Conservation (phyloP, 148 eudicot species). For the Amaranthus cruentus region DNA sequence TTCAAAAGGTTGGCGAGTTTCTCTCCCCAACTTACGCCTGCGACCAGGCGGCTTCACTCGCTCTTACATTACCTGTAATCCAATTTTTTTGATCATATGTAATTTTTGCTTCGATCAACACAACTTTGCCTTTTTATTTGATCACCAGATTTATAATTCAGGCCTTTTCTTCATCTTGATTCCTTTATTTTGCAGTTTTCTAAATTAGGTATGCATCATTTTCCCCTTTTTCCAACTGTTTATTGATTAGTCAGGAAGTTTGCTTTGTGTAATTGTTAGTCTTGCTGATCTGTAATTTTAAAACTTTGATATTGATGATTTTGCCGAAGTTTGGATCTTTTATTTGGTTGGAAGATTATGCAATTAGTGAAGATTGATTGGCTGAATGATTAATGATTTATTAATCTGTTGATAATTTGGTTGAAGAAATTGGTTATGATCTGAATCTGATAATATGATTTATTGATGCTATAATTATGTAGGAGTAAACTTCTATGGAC, state of each 20-base stretch:
- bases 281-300: too few species aligned
- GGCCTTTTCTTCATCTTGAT: conserved; percentile 6
- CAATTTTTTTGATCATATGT: neutral
- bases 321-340: conserved; percentile 18
- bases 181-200: neutral
- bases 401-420: too few species aligned
- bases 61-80: neutral
- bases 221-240: too few species aligned
- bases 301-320: neutral
- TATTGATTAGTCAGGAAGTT: neutral
- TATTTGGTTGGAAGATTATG: conserved; percentile 4
- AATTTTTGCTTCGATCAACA: too few species aligned
- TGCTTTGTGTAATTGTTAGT: too few species aligned
- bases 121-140: neutral
- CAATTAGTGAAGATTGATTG: neutral
- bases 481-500: too few species aligned
- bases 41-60: conserved; percentile 13
- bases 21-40: conserved; percentile 18
- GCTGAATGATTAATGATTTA: too few species aligned
- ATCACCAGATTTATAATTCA: neutral
- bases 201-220: neutral
- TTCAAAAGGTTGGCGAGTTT: conserved; percentile 13
- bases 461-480: too few species aligned
- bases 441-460: too few species aligned
- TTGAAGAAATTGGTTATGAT: too few species aligned